Conservation (phyloP, 345 rosid species). For the Populus tremula region DNA sequence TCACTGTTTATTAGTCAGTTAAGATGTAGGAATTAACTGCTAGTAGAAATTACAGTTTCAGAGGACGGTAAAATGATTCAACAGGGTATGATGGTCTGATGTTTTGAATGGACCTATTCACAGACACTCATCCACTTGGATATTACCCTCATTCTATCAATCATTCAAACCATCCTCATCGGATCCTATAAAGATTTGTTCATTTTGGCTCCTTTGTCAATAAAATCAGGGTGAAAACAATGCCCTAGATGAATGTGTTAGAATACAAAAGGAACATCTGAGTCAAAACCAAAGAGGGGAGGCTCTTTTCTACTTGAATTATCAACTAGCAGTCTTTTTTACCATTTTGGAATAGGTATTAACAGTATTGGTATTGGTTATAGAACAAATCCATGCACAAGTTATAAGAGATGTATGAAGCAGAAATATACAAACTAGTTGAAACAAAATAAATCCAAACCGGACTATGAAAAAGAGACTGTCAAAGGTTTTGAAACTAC, state of each 20-base stretch:
- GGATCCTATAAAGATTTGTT: not conserved
- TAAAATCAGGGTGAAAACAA: not conserved
- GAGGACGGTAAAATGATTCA: not conserved
- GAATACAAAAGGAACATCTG: not conserved
- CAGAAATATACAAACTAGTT: not conserved
- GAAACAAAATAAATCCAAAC: not conserved
- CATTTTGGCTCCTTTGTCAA: not conserved
- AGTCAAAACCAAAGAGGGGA: not conserved
- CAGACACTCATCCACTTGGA: not conserved
- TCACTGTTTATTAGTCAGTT: not conserved
- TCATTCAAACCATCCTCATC: not conserved
- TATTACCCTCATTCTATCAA: not conserved
- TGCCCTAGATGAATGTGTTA: not conserved
- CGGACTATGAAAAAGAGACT: not conserved
- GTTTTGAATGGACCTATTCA: not conserved
- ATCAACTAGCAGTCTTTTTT: not conserved
- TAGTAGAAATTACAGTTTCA: not conserved
- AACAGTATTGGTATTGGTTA: not conserved
- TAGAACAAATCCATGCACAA: not conserved
- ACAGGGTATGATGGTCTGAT: not conserved
- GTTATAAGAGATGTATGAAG: not conserved
- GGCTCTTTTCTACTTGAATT: not conserved
- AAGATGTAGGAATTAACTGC: not conserved
- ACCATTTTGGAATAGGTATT: not conserved
- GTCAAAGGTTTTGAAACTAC: not conserved